phyloP scores from a whole-genome alignment of 192 early-diverging fungal species.

The Lobosporangium transversale region DNA sequence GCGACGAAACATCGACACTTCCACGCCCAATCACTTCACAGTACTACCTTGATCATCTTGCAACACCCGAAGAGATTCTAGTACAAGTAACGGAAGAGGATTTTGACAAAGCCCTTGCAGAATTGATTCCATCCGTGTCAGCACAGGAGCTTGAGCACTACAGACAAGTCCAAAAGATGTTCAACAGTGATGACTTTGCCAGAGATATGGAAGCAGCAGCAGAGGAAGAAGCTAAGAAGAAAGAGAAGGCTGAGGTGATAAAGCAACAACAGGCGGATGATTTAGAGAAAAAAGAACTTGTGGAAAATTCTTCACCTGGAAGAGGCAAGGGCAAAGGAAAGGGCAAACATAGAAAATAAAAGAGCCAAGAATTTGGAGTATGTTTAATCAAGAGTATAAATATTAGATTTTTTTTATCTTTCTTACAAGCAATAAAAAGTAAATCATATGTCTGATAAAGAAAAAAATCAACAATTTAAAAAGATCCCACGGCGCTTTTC shows the following conservation, averaged over 20 bases:
- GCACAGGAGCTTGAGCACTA: conserved; percentile 90
- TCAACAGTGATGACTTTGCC: conserved; percentile 63
- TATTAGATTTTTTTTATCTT: no score
- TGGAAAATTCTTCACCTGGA: no score
- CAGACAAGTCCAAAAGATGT: conserved; percentile 79
- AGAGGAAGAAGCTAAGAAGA: conserved; percentile 22
- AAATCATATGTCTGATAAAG: no score
- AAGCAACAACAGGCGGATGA: neutral
- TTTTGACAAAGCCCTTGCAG: conserved; percentile 84
- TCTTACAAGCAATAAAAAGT: no score
- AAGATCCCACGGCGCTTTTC: conserved; percentile 69
- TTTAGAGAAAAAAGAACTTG: conserved; percentile 2
- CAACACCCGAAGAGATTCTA: conserved; percentile 71
- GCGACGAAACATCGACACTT: conserved; percentile 47
- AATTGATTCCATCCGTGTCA: conserved; percentile 90
- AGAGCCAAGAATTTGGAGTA: no score
- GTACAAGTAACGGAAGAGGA: conserved; percentile 86
- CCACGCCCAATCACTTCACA: conserved; percentile 82
- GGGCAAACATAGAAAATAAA: conserved; percentile 45
- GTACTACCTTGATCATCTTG: conserved; percentile 92
- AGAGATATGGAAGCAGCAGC: conserved; percentile 44
- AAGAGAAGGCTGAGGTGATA: neutral
- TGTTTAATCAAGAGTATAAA: no score
- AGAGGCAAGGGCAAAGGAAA: conserved; percentile 45
- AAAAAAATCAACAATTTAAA: conserved; percentile 50